Evolutionary conservation across 2,329 filamentous ascomycete genomes (phyloP).

Genomic region (Trichoderma atroviride): DNA sequence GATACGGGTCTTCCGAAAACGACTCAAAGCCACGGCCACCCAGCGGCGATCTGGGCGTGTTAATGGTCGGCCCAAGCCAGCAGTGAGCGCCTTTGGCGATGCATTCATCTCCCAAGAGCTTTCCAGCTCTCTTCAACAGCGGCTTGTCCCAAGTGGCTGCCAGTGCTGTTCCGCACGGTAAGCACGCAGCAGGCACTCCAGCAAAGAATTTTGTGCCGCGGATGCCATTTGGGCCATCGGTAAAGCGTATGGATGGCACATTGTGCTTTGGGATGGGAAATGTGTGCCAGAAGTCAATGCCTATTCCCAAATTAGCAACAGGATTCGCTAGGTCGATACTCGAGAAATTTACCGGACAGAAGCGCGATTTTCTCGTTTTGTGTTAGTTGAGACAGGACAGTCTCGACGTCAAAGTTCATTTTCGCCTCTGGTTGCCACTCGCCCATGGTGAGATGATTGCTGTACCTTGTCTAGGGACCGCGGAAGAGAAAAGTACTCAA

Average conservation of each 20-base stretch:
- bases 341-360: not conserved
- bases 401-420: not conserved
- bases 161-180: constrained; percentile 6
- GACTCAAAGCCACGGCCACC: constrained; percentile 14
- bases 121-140: not conserved
- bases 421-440: not conserved
- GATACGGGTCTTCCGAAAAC: constrained; percentile 4
- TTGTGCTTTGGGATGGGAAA: constrained; percentile 10
- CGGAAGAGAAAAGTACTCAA: not conserved
- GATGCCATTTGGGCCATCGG: constrained; percentile 8
- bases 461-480: not conserved
- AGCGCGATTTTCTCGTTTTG: constrained; percentile 15
- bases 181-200: constrained; percentile 2
- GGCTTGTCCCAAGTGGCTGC: constrained; percentile 10
- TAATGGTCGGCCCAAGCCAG: constrained; percentile 13
- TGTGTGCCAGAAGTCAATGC: constrained; percentile 13
- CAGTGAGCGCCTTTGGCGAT: constrained; percentile 13
- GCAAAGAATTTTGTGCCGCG: constrained; percentile 16
- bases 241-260: constrained; percentile 6
- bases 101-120: constrained; percentile 9
- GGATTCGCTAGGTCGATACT: not conserved
- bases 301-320: not conserved
- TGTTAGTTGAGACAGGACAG: constrained; percentile 5
- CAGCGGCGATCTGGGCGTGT: constrained; percentile 7
- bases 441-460: not conserved